Base-by-base conservation (phyloP, 2,329 filamentous ascomycete genomes). In the Venturia effusa region DNA sequence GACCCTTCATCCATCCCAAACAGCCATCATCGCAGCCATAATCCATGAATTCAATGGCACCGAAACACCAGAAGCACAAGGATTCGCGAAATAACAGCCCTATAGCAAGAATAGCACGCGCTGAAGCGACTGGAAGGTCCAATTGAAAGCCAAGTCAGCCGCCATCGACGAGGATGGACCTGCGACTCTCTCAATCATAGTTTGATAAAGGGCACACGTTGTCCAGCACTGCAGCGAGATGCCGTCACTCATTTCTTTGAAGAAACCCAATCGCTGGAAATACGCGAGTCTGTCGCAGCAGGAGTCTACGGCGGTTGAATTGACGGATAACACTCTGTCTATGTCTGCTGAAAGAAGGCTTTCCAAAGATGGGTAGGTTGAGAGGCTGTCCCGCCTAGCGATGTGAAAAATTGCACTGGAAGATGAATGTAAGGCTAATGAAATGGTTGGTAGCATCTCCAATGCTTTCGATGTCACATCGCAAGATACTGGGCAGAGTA, bases 261-360 rank as follows among this genome's bases (percentile, higher is more conserved):
- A 27, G 59, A 60, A 41, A 22, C n/a, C 37, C 8, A 37, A 60
- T 10, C 59, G 59, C 40, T 60, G 59, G 59, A 60, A 60, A n/a
- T 60, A 60, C 59, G 59, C 59, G n/a, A 30, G 15, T 32, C 15
- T 60, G 32, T 43, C 59, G 13, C 59, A 60, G 59, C 40, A 60
- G 59, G 40, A 40, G 34, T 60, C 59, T 7, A 60, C 59, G 34
- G 59, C 59, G 34, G 34, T 60, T 41, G 59, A 60, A 11, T 27
- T 60, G 59, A 32, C 22, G 34, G 34, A 32, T 17, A n/a, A n/a
- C n/a, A 15, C 22, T 51, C 17, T 11, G 15, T 40, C 59, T 8
- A 60, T 60, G 59, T 27, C 59, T 60, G 8, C 59, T 40, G 59
- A 60, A 32, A 60, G 59, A 43, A n/a, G 59, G n/a, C 24, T 60